Evolutionary conservation across 1,139 yeast species (phyloP).

Genomic region (Hemisphaericaspora lyxosophila): DNA sequence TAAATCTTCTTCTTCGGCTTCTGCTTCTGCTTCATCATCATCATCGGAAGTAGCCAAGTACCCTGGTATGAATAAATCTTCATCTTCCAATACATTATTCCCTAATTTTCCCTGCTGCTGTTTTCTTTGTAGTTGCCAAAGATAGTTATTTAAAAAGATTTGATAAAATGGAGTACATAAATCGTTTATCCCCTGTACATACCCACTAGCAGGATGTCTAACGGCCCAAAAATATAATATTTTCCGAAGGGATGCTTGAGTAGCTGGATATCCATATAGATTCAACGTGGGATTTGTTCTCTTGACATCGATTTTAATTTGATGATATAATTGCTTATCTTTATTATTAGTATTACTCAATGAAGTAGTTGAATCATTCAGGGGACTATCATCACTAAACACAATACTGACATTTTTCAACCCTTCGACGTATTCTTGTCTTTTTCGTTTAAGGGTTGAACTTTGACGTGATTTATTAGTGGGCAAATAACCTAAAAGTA

Average conservation of each 20-base stretch:
- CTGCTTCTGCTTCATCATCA: too few relatives aligned
- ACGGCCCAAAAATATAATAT: conserved; percentile 93
- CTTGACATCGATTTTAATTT: conserved; percentile 91
- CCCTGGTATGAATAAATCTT: conserved; percentile 38
- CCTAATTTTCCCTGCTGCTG: conserved; percentile 8
- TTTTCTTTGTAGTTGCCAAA: conserved; percentile 44
- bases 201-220: conserved; percentile 97
- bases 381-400: conserved; percentile 42
- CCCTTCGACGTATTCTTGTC: conserved; percentile 85
- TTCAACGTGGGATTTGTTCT: conserved; percentile 87
- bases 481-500: conserved; percentile 85
- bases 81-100: conserved; percentile 20
- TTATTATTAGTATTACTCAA: conserved; percentile 21
- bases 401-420: conserved; percentile 41
- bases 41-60: conserved; percentile 16
- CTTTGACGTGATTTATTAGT: conserved; percentile 76
- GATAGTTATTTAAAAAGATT: conserved; percentile 73
- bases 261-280: conserved; percentile 65
- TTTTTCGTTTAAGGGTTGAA: conserved; percentile 68
- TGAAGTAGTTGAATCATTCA: conserved; percentile 17
- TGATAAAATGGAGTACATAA: conserved; percentile 92
- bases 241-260: conserved; percentile 77
- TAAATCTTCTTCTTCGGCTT: conserved; percentile 29
- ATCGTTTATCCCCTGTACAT: conserved; percentile 98
- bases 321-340: conserved; percentile 91